Conservation (phyloP, 1,284 basidiomycete species). For the Ganoderma boninense region DNA sequence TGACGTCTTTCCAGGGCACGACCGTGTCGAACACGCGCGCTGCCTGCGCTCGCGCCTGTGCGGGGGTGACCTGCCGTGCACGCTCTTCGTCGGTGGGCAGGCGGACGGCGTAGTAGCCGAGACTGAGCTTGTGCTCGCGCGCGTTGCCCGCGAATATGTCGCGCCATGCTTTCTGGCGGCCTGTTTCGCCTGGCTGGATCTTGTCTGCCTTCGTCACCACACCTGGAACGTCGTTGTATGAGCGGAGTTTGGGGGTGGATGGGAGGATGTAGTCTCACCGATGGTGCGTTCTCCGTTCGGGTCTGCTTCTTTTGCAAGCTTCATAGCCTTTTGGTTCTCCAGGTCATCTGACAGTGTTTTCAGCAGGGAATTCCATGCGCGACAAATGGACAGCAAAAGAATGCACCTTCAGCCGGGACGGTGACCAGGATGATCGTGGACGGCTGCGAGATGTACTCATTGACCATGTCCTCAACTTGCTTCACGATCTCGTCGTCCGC, state of each 20-base stretch:
- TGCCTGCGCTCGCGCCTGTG: slow-evolving; percentile 48
- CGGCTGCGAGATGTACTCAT: slow-evolving; percentile 47
- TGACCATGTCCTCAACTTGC: slow-evolving; percentile 52
- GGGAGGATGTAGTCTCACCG: too few relatives aligned
- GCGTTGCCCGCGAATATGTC: slow-evolving; percentile 53
- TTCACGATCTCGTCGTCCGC: slow-evolving; percentile 49
- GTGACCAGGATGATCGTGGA: slow-evolving; percentile 65
- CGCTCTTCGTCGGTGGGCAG: slow-evolving; percentile 66
- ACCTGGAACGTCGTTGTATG: too few relatives aligned
- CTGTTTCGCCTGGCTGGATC: slow-evolving; percentile 51
- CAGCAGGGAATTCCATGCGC: not conserved
- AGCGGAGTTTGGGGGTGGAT: too few relatives aligned
- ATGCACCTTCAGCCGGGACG: slow-evolving; percentile 66
- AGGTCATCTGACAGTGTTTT: slow-evolving; percentile 57
- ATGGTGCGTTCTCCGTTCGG: too few relatives aligned
- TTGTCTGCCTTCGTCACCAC: slow-evolving; percentile 71
- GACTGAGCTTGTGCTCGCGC: slow-evolving; percentile 47
- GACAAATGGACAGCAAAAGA: too few relatives aligned
- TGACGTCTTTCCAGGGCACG: slow-evolving; percentile 57
- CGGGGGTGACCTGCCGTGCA: slow-evolving; percentile 41
- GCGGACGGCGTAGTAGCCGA: slow-evolving; percentile 71
- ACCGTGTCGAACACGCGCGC: slow-evolving; percentile 53
- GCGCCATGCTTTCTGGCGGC: slow-evolving; percentile 51
- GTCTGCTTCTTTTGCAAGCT: slow-evolving; percentile 59
- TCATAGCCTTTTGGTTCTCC: slow-evolving; percentile 63